Evolutionary conservation across 768 basidiomycete species (phyloP), one percentile per base, ranked within the genome.

Genomic region (Hydnum rufescens): DNA sequence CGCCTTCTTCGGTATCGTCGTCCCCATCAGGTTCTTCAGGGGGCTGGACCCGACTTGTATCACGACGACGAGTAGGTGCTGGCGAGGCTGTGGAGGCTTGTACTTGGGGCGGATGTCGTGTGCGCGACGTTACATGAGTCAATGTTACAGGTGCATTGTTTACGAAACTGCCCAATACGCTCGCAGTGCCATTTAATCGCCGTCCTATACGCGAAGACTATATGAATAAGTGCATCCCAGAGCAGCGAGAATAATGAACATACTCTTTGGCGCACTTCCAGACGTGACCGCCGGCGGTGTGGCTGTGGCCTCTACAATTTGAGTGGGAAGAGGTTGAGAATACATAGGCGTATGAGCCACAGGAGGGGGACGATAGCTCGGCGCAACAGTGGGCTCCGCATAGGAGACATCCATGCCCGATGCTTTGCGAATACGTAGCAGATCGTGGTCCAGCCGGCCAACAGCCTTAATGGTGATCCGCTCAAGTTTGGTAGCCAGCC

Each of bases 361-460:
- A 22, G 22, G 13, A 39, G 36, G n/a, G n/a, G n/a, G n/a, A n/a
- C 36, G 36, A 22, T 39, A 39, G 36, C 36, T 39, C 36, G 36
- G n/a, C n/a, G n/a, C n/a, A n/a, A n/a, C n/a, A n/a, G n/a, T n/a
- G n/a, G n/a, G n/a, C n/a, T n/a, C n/a, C n/a, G 36, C 13, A 13
- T 39, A 18, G 16, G 46, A 25, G 23, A 43, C 42, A 32, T 28
- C 42, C 16, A 51, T 52, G 2, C 53, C 53, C 6, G 53, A 34
- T 23, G 52, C 48, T 31, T 46, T 39, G 3, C 44, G 47, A 23
- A 58, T 51, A 3, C 57, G 54, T 46, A 53, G 48, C 16, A 75
- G 62, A 56, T 75, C 73, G 51, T 69, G 60, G 34, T 63, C 64
- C 1, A 63, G 68, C 52, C 68, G 74, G 29, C 75, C 76, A 3